Evolutionary conservation across 2,329 filamentous ascomycete species (phyloP).

Genomic region (Fusarium hainanense): DNA sequence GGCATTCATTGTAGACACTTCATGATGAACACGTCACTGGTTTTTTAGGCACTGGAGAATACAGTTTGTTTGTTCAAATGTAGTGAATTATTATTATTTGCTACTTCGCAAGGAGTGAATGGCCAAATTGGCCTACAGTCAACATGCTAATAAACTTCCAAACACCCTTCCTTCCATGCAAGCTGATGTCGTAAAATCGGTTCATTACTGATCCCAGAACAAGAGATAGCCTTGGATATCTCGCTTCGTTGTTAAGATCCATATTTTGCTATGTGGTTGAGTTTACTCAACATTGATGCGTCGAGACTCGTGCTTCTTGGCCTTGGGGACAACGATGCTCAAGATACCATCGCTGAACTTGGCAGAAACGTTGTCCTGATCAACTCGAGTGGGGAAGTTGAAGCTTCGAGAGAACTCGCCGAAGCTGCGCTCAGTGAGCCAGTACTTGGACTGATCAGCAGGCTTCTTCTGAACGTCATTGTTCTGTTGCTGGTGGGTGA

Average conservation of each 20-base stretch:
- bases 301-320: constrained; percentile 66
- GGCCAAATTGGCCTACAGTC: constrained; percentile 13
- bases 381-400: constrained; percentile 72
- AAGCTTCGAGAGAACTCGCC: constrained; percentile 77
- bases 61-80: neutral
- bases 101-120: constrained; percentile 41
- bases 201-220: constrained; percentile 1
- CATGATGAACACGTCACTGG: neutral
- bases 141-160: constrained; percentile 23
- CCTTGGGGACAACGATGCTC: constrained; percentile 73
- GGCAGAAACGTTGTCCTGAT: constrained; percentile 70
- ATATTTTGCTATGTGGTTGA: neutral
- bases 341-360: constrained; percentile 74
- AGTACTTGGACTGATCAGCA: constrained; percentile 69
- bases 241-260: neutral
- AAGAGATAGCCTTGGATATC: neutral
- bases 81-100: constrained; percentile 25
- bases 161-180: constrained; percentile 38
- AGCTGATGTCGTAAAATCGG: constrained; percentile 10
- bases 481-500: constrained; percentile 41
- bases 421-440: constrained; percentile 73
- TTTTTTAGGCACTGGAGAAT: neutral
- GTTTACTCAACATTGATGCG: constrained; percentile 66
- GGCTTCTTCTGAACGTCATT: constrained; percentile 49
- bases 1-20: neutral